These are phyloP conservation scores for Phaeoacremonium minimum DNA, from an alignment of 2,329 filamentous ascomycete species.

Conservation along the genomic window DNA sequence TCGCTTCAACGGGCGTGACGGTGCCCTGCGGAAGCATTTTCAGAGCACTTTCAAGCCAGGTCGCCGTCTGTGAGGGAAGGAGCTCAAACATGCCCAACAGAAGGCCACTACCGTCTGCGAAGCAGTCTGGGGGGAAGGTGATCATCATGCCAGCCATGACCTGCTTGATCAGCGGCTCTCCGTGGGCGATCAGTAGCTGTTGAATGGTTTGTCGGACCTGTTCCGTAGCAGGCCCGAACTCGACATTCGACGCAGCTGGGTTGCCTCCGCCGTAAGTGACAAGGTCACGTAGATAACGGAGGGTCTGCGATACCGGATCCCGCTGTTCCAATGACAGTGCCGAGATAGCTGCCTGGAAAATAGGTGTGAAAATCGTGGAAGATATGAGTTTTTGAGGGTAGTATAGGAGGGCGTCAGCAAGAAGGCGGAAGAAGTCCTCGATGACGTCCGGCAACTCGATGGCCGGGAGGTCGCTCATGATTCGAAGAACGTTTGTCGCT, in stretches of 20 bases:
- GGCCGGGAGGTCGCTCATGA: constrained; percentile 77
- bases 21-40: constrained; percentile 79
- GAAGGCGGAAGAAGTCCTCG: constrained; percentile 92
- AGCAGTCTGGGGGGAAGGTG: constrained; percentile 92
- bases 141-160: constrained; percentile 99
- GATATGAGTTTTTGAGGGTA: constrained; percentile 81
- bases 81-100: constrained; percentile 85
- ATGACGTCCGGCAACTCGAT: constrained; percentile 78
- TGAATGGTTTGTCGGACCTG: constrained; percentile 72
- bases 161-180: constrained; percentile 78
- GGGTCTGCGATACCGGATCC: constrained; percentile 82
- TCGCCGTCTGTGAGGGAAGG: constrained; percentile 71
- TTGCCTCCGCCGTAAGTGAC: constrained; percentile 83
- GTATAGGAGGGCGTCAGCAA: constrained; percentile 88
- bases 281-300: constrained; percentile 90
- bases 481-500: constrained; percentile 81
- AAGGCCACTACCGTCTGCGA: constrained; percentile 91
- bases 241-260: constrained; percentile 56
- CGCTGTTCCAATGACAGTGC: constrained; percentile 86
- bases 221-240: constrained; percentile 55
- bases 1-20: constrained; percentile 73
- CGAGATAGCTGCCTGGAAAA: constrained; percentile 83
- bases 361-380: constrained; percentile 73
- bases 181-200: constrained; percentile 64
- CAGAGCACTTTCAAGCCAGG: constrained; percentile 82